Conservation (phyloP, 164 flowering plant genomes). For the Dillenia turbinata region DNA sequence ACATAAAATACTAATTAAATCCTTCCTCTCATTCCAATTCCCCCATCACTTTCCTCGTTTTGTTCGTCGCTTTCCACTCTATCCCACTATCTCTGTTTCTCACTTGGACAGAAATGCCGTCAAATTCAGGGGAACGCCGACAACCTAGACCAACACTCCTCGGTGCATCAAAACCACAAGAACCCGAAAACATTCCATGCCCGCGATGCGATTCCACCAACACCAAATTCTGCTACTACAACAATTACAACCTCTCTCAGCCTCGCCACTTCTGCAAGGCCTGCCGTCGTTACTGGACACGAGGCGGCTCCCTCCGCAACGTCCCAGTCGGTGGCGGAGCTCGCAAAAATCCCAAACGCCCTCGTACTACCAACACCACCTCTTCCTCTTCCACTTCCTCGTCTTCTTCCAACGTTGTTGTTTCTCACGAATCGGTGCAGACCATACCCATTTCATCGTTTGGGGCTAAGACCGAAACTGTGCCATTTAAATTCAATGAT, state of each 20-base stretch:
- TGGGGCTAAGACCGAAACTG: neutral
- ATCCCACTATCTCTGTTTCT: neutral
- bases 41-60: neutral
- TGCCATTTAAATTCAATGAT: neutral
- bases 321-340: conserved; percentile 62
- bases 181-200: conserved; percentile 40
- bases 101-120: conserved; percentile 16
- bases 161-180: conserved; percentile 15
- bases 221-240: conserved; percentile 79
- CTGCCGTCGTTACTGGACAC: conserved; percentile 72
- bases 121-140: conserved; percentile 26
- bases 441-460: no score
- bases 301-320: conserved; percentile 66
- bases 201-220: conserved; percentile 60
- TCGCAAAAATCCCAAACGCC: conserved; percentile 46
- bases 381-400: neutral
- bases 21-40: neutral
- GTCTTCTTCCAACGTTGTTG: no score
- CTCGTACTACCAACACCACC: conserved; percentile 17
- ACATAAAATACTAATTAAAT: neutral
- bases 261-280: conserved; percentile 68
- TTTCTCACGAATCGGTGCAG: no score
- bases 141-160: conserved; percentile 1
- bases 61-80: neutral
- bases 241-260: conserved; percentile 68